Evolutionary conservation across 164 flowering plant genomes (phyloP).

Genomic region (Piper longum): DNA sequence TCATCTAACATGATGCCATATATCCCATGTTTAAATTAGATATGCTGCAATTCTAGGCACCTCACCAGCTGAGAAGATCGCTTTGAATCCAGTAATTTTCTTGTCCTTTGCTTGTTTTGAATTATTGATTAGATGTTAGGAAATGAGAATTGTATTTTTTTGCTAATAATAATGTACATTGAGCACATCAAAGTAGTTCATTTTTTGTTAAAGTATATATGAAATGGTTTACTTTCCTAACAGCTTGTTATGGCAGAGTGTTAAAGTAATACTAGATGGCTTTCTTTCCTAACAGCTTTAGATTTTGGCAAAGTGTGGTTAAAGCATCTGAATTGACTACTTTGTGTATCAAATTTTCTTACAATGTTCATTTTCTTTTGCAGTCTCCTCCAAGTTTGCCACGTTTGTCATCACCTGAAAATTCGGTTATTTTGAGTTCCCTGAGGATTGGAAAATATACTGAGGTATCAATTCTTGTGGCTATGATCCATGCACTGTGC

Average conservation of each 20-base stretch:
- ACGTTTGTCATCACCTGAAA: slow-evolving; percentile 31
- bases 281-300: no score
- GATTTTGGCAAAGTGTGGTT: background rate
- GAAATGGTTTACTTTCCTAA: no score
- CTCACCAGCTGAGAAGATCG: slow-evolving; percentile 39
- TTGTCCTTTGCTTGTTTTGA: background rate
- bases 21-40: slow-evolving; percentile 25
- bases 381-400: slow-evolving; percentile 79
- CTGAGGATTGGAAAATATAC: slow-evolving; percentile 78
- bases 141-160: background rate
- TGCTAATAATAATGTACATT: background rate
- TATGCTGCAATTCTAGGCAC: slow-evolving; percentile 85
- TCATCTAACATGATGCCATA: background rate
- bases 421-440: slow-evolving; percentile 29
- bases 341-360: background rate
- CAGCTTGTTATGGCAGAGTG: background rate
- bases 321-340: background rate
- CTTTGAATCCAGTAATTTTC: slow-evolving; percentile 52
- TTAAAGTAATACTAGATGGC: no score
- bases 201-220: no score
- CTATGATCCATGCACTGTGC: background rate
- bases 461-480: slow-evolving; percentile 25
- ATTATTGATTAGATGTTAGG: no score
- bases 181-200: background rate
- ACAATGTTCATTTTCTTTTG: slow-evolving; percentile 7